These are phyloP conservation scores for Lactarius sp. DNA, from an alignment of 768 basidiomycete genomes.

Conservation along the genomic window DNA sequence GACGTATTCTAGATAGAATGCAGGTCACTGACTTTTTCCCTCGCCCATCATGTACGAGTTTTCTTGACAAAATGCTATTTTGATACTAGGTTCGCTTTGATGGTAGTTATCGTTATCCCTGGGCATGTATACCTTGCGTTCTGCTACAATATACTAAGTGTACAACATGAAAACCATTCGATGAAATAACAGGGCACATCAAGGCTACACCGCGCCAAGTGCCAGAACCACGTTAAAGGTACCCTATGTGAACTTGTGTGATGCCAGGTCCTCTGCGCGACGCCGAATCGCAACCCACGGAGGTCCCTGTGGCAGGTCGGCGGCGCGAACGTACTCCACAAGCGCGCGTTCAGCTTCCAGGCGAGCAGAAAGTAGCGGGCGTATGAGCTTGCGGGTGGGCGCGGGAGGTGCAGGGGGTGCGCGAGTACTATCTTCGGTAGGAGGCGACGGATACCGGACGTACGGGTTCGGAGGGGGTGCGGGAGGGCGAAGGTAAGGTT, in stretches of 20 bases:
- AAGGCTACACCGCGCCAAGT: neutral
- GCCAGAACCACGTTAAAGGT: neutral
- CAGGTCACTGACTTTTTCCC: neutral
- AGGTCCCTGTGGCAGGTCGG: neutral
- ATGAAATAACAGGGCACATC: neutral
- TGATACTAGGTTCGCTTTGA: neutral
- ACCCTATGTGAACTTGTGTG: neutral
- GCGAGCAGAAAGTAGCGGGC: constrained; percentile 6
- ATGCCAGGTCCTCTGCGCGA: neutral
- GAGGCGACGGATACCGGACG: constrained; percentile 31
- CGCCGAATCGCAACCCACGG: constrained; percentile 2
- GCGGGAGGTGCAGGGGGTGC: neutral
- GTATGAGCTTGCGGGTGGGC: neutral
- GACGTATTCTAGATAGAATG: neutral
- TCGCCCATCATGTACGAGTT: neutral
- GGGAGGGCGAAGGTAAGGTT: constrained; percentile 37
- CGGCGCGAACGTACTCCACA: neutral
- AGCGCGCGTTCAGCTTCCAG: neutral
- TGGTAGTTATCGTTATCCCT: neutral
- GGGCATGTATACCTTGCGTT: constrained; percentile 9
- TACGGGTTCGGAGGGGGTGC: constrained; percentile 41
- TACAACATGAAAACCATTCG: neutral
- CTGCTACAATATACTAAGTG: neutral
- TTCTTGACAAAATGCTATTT: neutral
- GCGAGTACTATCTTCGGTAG: constrained; percentile 8